Evolutionary conservation across 176 grass and related monocot species (phyloP).

Genomic region (Carex kokanica): DNA sequence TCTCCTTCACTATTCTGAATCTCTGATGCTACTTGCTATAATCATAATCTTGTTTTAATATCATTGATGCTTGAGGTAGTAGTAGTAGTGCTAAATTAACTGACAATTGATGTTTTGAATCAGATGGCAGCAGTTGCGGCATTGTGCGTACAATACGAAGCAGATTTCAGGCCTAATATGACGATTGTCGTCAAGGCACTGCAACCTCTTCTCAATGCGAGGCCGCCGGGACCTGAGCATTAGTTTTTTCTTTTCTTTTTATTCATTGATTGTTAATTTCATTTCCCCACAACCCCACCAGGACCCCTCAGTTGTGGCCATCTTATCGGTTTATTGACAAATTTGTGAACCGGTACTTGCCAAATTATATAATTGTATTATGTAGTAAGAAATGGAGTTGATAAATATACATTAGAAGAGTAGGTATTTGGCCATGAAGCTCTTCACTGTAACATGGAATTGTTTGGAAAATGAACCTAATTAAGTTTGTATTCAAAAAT

Average conservation of each 20-base stretch:
- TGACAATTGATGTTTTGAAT: neutral
- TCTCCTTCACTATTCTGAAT: neutral
- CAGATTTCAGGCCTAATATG: conserved; percentile 46
- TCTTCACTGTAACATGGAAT: neutral
- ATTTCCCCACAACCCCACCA: neutral
- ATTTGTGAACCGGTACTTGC: conserved; percentile 20
- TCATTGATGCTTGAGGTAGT: neutral
- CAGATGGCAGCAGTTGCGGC: conserved; percentile 48
- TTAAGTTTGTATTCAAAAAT: conserved; percentile 4
- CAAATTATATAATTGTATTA: neutral
- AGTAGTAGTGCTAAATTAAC: neutral
- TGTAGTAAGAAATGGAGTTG: conserved; percentile 9
- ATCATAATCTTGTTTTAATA: neutral
- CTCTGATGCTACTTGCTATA: neutral
- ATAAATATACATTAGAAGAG: conserved; percentile 6
- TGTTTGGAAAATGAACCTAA: neutral
- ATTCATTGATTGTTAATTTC: conserved; percentile 5
- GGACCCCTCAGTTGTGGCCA: neutral
- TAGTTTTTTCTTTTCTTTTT: neutral
- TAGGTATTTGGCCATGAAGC: neutral
- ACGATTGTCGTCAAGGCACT: conserved; percentile 48
- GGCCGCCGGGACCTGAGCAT: conserved; percentile 34
- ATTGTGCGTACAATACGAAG: conserved; percentile 43
- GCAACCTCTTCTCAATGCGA: conserved; percentile 38
- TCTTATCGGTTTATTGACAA: conserved; percentile 1